Conservation (phyloP, 371 early-diverging fungal genomes). For the Apophysomyces variabilis region DNA sequence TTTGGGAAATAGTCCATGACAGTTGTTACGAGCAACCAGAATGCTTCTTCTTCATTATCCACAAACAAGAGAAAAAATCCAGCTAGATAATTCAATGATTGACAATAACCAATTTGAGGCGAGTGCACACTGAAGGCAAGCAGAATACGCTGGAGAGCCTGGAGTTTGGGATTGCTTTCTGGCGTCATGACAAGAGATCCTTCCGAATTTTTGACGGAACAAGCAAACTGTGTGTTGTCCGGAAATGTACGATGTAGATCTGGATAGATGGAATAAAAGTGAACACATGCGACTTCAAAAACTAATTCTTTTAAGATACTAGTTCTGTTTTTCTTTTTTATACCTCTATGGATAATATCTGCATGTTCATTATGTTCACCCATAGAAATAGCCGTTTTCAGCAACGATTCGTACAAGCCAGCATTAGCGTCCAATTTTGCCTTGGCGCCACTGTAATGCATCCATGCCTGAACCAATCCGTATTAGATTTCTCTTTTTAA, state of each 20-base stretch:
- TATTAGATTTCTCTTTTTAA: not conserved
- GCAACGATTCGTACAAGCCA: conserved; percentile 58
- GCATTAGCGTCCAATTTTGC: conserved; percentile 56
- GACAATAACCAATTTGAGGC: conserved; percentile 84
- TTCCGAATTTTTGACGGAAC: conserved; percentile 36
- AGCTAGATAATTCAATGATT: conserved; percentile 82
- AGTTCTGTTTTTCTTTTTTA: no score
- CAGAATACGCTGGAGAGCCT: conserved; percentile 73
- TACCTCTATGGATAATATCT: conserved; percentile 63
- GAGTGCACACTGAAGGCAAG: conserved; percentile 69
- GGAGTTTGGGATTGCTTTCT: conserved; percentile 58
- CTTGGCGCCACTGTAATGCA: conserved; percentile 78
- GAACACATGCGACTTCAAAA: no score
- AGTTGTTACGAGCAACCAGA: conserved; percentile 81
- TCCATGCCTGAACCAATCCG: conserved; percentile 61
- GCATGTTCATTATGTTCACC: conserved; percentile 59
- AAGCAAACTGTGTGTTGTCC: conserved; percentile 73
- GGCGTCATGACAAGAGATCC: conserved; percentile 41
- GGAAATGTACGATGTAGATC: conserved; percentile 85
- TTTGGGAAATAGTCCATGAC: conserved; percentile 76
- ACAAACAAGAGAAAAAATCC: conserved; percentile 78
- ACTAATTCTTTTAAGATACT: no score
- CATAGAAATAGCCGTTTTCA: conserved; percentile 53
- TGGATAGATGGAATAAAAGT: not conserved
- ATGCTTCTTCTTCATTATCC: conserved; percentile 77